Conservation (phyloP, 257 asterid species). For the Striga asiatica region DNA sequence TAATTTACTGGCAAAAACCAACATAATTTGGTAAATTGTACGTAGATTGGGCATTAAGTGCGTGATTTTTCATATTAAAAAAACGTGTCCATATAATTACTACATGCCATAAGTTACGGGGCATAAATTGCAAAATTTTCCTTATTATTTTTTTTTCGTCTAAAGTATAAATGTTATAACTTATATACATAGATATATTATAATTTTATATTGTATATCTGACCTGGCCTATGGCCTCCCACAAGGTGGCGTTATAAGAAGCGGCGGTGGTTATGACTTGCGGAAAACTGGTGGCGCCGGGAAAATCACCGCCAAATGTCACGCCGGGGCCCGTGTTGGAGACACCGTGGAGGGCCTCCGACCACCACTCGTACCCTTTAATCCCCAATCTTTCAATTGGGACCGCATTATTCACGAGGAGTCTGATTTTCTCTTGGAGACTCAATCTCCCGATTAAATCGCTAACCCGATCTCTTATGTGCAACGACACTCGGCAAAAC, state of each 20-base stretch:
- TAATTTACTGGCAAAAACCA: no score
- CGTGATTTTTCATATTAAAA: no score
- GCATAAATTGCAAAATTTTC: no score
- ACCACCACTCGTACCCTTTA: constrained; percentile 90
- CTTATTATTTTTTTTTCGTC: no score
- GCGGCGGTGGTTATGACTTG: constrained; percentile 88
- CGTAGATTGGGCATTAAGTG: no score
- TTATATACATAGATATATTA: no score
- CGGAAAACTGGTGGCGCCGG: constrained; percentile 86
- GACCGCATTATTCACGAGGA: constrained; percentile 73
- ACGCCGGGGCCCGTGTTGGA: constrained; percentile 69
- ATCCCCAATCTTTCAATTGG: constrained; percentile 65
- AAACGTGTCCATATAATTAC: no score
- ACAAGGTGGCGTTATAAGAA: constrained; percentile 60
- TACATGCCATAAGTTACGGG: no score
- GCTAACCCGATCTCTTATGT: constrained; percentile 42
- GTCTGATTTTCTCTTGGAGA: constrained; percentile 56
- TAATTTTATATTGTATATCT: not conserved
- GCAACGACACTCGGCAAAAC: constrained; percentile 42
- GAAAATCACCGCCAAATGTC: constrained; percentile 54
- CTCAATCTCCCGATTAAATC: constrained; percentile 61
- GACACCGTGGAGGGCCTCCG: constrained; percentile 95
- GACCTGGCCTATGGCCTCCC: constrained; percentile 88
- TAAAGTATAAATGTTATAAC: no score
- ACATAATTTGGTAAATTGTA: no score